phyloP scores from a whole-genome alignment of 2,329 filamentous ascomycete genomes.

The Chaetomium olivaceum region DNA sequence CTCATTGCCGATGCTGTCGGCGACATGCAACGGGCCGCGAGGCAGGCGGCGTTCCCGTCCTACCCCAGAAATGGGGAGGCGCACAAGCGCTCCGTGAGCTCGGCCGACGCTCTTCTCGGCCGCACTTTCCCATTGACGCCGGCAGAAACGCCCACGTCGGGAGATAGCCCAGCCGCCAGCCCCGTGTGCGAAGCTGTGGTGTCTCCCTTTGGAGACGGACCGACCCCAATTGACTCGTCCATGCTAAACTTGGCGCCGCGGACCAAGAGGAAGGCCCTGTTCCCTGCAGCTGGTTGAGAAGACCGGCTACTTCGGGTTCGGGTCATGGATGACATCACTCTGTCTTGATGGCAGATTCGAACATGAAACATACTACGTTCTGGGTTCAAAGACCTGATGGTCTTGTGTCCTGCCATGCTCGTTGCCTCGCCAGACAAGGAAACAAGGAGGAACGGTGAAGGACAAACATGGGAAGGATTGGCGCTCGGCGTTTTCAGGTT shows the following conservation, averaged over 20 bases:
- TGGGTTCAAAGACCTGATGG: background rate
- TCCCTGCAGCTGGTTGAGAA: conserved; percentile 14
- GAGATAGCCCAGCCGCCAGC: conserved; percentile 25
- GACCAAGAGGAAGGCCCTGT: conserved; percentile 16
- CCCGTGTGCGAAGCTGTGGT: conserved; percentile 3
- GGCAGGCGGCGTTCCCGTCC: conserved; percentile 28
- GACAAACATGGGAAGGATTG: background rate
- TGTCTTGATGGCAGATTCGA: background rate
- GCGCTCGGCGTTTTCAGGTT: conserved; percentile 7
- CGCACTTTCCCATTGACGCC: conserved; percentile 46
- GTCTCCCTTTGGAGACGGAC: conserved; percentile 2
- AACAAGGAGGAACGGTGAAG: too few species aligned
- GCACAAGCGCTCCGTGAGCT: conserved; percentile 43
- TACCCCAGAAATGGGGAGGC: conserved; percentile 26
- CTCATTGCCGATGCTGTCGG: conserved; percentile 60
- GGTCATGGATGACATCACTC: background rate
- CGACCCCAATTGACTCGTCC: conserved; percentile 2
- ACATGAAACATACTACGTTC: background rate
- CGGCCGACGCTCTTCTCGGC: conserved; percentile 43
- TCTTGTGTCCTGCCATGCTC: background rate
- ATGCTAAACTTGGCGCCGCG: conserved; percentile 14
- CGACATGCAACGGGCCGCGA: conserved; percentile 63
- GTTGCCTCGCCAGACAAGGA: background rate
- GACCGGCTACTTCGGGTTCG: background rate
- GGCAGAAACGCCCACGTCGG: conserved; percentile 42